Percentiles rank a stretch among this genome's conserved stretches.
Conservation (phyloP, 495 filamentous ascomycete genomes). For the Penicillium turbatum region DNA sequence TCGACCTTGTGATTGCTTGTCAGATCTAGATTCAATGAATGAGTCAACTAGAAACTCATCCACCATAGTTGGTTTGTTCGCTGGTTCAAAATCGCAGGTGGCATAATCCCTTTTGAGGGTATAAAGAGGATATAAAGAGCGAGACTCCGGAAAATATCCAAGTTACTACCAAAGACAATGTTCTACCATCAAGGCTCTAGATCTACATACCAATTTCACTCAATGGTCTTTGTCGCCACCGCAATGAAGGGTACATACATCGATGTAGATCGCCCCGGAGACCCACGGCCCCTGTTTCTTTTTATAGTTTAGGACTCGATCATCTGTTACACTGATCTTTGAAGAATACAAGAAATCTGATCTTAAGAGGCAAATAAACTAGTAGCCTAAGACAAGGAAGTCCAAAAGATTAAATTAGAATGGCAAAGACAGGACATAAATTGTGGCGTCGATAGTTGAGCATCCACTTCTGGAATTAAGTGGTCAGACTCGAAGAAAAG, state of each 20-base stretch:
- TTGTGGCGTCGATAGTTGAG: conserved; percentile 28
- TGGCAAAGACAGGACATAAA: background rate
- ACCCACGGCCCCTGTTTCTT: conserved; percentile 7
- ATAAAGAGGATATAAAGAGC: no score
- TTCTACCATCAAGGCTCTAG: background rate
- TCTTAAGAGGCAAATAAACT: no score
- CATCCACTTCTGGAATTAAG: conserved; percentile 6
- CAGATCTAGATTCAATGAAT: no score
- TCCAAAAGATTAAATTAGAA: conserved; percentile 17
- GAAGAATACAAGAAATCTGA: no score
- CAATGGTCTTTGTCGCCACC: background rate
- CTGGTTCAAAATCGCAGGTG: no score
- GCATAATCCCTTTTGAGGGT: no score
- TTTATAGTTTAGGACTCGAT: conserved; percentile 1
- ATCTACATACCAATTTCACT: background rate
- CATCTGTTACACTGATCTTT: background rate
- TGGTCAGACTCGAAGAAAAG: background rate
- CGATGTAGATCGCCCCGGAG: background rate
- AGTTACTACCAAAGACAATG: no score
- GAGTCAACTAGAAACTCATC: no score
- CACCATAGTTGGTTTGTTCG: no score
- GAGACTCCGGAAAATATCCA: no score
- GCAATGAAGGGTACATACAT: background rate
- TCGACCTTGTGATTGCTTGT: no score
- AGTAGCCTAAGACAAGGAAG: no score